These are phyloP conservation scores for Spongiforma sp. DNA, from an alignment of 1,284 basidiomycete genomes.

Conservation along the genomic window DNA sequence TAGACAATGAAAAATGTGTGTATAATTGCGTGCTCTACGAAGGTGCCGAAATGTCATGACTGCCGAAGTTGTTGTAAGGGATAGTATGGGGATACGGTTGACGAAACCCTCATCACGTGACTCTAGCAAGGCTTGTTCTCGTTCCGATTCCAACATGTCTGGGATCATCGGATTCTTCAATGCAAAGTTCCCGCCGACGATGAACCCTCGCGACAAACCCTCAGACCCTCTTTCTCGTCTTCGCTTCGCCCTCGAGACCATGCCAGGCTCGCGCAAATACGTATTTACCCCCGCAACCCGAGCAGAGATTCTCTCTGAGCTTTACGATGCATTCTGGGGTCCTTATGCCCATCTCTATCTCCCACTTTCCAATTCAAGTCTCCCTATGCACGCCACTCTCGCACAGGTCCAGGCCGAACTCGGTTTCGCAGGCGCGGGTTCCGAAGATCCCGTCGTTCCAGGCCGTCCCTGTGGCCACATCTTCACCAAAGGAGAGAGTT, in stretches of 20 bases:
- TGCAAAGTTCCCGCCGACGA: slow-evolving; percentile 53
- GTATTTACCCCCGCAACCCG: slow-evolving; percentile 72
- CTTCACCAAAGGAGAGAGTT: slow-evolving; percentile 85
- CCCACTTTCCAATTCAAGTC: slow-evolving; percentile 60
- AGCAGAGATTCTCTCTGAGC: slow-evolving; percentile 76
- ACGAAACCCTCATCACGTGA: too few relatives aligned
- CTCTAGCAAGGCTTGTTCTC: too few relatives aligned
- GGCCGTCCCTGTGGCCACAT: slow-evolving; percentile 78
- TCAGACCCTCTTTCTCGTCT: slow-evolving; percentile 71
- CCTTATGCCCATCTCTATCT: slow-evolving; percentile 71
- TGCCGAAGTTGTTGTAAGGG: too few relatives aligned
- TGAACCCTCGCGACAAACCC: slow-evolving; percentile 56
- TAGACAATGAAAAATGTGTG: too few relatives aligned
- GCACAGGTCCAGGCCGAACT: slow-evolving; percentile 68
- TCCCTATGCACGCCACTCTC: slow-evolving; percentile 64
- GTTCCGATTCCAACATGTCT: slow-evolving; percentile 48
- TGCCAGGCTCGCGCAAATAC: slow-evolving; percentile 78
- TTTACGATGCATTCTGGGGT: slow-evolving; percentile 83
- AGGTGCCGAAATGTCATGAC: too few relatives aligned
- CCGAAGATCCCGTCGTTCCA: slow-evolving; percentile 59
- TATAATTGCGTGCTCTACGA: too few relatives aligned
- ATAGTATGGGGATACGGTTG: too few relatives aligned
- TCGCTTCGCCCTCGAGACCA: slow-evolving; percentile 74
- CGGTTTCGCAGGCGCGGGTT: slow-evolving; percentile 58
- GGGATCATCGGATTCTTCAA: slow-evolving; percentile 52